Percentiles rank a stretch among this genome's conserved stretches.
phyloP scores from a whole-genome alignment of 2,329 filamentous ascomycete genomes.

The Chaetomiaceae sp. region DNA sequence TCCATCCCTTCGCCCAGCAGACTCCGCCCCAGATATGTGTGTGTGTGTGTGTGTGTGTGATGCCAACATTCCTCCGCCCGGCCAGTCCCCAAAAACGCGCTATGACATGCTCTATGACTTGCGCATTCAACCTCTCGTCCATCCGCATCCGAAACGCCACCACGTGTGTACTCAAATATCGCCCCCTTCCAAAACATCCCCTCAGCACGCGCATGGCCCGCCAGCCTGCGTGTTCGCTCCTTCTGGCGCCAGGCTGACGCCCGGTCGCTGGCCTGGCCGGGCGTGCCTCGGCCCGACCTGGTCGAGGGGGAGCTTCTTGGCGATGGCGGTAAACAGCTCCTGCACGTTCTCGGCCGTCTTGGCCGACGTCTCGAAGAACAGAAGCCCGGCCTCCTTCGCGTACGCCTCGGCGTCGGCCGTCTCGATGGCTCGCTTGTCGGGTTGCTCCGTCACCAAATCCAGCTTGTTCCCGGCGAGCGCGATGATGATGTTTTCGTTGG shows the following conservation, averaged over 20 bases:
- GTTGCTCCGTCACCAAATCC: conserved; percentile 89
- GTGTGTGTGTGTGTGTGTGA: conserved; percentile 4
- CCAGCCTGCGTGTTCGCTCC: conserved; percentile 52
- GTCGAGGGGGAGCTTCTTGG: conserved; percentile 94
- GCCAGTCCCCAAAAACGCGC: conserved; percentile 8
- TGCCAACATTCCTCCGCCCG: conserved; percentile 13
- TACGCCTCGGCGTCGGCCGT: conserved; percentile 92
- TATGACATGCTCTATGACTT: conserved; percentile 20
- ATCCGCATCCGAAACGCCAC: background rate
- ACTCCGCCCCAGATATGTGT: conserved; percentile 25
- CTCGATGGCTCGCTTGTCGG: conserved; percentile 89
- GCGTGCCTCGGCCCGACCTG: conserved; percentile 89
- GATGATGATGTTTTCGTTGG: conserved; percentile 99
- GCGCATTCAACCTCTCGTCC: too few relatives aligned
- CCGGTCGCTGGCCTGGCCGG: conserved; percentile 57
- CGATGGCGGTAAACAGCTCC: conserved; percentile 94
- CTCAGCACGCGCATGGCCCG: conserved; percentile 54
- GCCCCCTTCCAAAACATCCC: background rate
- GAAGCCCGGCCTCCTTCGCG: conserved; percentile 82
- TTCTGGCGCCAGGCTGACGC: conserved; percentile 53
- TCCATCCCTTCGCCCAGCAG: conserved; percentile 19
- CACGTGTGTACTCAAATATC: background rate
- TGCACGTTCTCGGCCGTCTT: conserved; percentile 96
- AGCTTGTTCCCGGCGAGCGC: conserved; percentile 96
- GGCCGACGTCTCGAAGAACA: conserved; percentile 98